These are phyloP conservation scores for Beauveria bassiana DNA, from an alignment of 2,329 filamentous ascomycete species.

Conservation along the genomic window DNA sequence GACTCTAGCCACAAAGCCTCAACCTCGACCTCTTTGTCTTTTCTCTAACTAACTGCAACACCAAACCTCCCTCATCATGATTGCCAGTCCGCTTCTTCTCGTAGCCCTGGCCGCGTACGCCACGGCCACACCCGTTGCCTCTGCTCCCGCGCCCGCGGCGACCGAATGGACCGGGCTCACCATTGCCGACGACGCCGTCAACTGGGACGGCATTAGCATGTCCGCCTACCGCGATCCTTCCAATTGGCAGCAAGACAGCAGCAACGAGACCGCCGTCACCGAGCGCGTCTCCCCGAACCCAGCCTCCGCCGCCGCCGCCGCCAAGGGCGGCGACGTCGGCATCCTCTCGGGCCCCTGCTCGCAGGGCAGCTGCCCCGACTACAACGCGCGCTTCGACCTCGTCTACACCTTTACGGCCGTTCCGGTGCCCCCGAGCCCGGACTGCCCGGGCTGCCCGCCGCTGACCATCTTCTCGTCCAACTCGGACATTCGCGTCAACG, in stretches of 20 bases:
- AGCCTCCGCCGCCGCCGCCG: not conserved
- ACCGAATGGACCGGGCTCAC: not conserved
- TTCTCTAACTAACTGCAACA: not conserved
- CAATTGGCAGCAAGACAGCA: not conserved
- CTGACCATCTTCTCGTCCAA: slow-evolving; percentile 5
- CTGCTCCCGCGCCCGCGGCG: not conserved
- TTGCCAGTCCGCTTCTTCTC: not conserved
- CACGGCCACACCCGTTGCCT: not conserved
- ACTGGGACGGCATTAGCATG: slow-evolving; percentile 1
- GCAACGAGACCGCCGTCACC: not conserved
- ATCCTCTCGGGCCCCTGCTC: slow-evolving; percentile 1
- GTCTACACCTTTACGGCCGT: slow-evolving; percentile 9
- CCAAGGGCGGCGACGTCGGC: not conserved
- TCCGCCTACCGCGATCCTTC: not conserved
- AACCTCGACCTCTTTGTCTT: not conserved
- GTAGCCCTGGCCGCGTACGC: not conserved
- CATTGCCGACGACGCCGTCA: not conserved
- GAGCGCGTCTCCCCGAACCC: not conserved
- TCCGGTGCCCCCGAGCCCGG: not conserved
- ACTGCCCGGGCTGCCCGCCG: slow-evolving; percentile 6
- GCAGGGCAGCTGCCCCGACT: slow-evolving; percentile 13
- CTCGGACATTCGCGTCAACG: slow-evolving; percentile 10
- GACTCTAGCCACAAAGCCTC: not conserved
- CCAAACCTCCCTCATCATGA: not conserved
- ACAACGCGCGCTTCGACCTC: slow-evolving; percentile 8